Base-by-base conservation (phyloP, 257 asterid species). In the Nicotiana knightiana region DNA sequence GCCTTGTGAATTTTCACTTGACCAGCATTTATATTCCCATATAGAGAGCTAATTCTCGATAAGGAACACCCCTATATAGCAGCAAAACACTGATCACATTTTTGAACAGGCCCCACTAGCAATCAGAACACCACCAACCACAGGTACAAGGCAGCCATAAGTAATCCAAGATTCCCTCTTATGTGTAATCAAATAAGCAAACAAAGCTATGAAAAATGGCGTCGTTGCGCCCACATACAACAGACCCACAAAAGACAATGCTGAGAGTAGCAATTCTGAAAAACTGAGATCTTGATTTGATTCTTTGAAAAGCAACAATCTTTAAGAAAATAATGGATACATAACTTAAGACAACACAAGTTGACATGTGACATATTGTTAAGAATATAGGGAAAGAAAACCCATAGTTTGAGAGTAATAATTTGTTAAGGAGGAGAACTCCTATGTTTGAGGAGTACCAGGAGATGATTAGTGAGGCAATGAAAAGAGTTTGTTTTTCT, bases 161-260 rank as follows among this genome's bases (percentile, higher is more conserved):
- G 86, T 84, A 79, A 79, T 73, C 89, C 89, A 86, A 26, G 89
- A 86, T 85, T 86, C 89, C 54, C 83, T 82, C 64, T 84, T 86
- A 18, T 63, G 61, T 2, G 89, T 86, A 54, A 86, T 86, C 51
- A 86, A 35, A 62, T 84, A 84, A 39, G 89, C 89, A 71, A 86
- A 82, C 28, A 86, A 82, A 4, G 89, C 89, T 12, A 87, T 86
- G 63, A 84, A 86, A 51, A 86, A 86, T 0, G 89, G 89, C n/a
- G 89, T 86, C 2, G 89, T 86, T 28, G 89, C 89, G 15, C 89
- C 89, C 6, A 86, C 83, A 32, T 4, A 86, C 89, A 46, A 86
- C 89, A 24, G 89, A 86, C 24, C 76, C 78, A 30, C 86, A 86
- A 79, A 86, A 86, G n/a, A 86, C 84, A 35, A 84, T 24, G 67